A percentile compares a stretch with the other conserved stretches of the same genome.
Evolutionary conservation across 441 rosid species (phyloP).

Genomic region (Gossypium schwendimanii): DNA sequence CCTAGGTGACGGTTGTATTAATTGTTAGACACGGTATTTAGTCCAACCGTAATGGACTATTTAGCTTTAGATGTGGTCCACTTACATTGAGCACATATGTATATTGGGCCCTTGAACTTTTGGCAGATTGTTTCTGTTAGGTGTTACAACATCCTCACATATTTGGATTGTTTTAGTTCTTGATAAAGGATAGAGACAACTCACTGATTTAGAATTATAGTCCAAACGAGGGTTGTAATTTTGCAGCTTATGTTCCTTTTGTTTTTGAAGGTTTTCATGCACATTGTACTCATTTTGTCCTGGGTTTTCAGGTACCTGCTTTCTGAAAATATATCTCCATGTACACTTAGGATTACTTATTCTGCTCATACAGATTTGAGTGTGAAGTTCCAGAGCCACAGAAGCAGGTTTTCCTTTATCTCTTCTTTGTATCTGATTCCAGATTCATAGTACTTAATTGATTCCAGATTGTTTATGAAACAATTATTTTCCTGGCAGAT

Average conservation of each 20-base stretch:
- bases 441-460: background rate
- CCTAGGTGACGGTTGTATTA: constrained; percentile 91
- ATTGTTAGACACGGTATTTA: constrained; percentile 53
- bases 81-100: constrained; percentile 8
- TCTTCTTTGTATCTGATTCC: background rate
- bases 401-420: constrained; percentile 59
- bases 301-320: constrained; percentile 67
- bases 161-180: background rate
- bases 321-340: constrained; percentile 62
- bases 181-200: background rate
- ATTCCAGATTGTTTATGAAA: background rate
- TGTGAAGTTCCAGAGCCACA: constrained; percentile 94
- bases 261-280: background rate
- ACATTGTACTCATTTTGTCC: constrained; percentile 17
- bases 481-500: background rate
- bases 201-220: constrained; percentile 2
- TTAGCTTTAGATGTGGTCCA: constrained; percentile 23
- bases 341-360: constrained; percentile 87
- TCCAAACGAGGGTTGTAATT: constrained; percentile 5
- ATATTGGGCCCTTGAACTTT: constrained; percentile 9
- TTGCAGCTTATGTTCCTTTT: background rate
- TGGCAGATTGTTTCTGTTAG: background rate
- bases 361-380: constrained; percentile 98
- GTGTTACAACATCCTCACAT: background rate
- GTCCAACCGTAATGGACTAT: constrained; percentile 38